Evolutionary conservation across 768 basidiomycete species (phyloP).

Genomic region (Macrolepiota fuliginosa): DNA sequence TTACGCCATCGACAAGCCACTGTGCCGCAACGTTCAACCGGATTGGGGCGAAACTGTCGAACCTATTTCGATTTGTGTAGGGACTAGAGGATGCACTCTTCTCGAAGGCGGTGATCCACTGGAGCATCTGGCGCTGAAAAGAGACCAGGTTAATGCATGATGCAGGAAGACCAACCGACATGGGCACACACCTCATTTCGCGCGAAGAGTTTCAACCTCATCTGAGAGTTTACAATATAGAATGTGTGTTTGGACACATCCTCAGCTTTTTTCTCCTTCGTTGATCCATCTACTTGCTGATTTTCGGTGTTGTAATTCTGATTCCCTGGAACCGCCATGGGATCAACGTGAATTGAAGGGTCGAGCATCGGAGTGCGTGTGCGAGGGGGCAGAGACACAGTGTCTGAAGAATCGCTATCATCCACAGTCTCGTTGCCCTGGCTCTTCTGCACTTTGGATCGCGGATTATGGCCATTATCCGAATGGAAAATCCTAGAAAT

Average conservation of each 20-base stretch:
- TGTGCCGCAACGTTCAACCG: conserved; percentile 92
- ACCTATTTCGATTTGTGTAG: conserved; percentile 81
- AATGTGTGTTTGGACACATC: conserved; percentile 94
- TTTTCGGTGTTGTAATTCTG: conserved; percentile 24
- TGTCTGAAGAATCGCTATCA: conserved; percentile 10
- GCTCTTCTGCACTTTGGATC: conserved; percentile 17
- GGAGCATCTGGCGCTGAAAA: conserved; percentile 86
- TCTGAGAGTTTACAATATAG: conserved; percentile 89
- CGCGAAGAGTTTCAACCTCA: conserved; percentile 81
- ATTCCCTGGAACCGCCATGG: conserved; percentile 28
- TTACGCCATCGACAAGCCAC: conserved; percentile 96
- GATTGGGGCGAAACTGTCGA: conserved; percentile 92
- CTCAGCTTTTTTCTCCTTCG: conserved; percentile 26
- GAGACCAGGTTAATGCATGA: not conserved
- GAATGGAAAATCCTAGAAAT: conserved; percentile 45
- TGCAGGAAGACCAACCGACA: not conserved
- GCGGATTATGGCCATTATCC: not conserved
- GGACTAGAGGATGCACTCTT: conserved; percentile 72
- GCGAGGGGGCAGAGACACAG: conserved; percentile 26
- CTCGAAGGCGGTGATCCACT: conserved; percentile 93
- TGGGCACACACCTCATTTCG: conserved; percentile 67
- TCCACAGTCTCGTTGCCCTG: conserved; percentile 16
- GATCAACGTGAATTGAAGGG: conserved; percentile 74
- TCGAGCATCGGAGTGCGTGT: conserved; percentile 65
- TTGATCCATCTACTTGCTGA: conserved; percentile 1